Evolutionary conservation across 108 stramenopile species (phyloP).

Genomic region (Nannochloropsis gaditana): DNA sequence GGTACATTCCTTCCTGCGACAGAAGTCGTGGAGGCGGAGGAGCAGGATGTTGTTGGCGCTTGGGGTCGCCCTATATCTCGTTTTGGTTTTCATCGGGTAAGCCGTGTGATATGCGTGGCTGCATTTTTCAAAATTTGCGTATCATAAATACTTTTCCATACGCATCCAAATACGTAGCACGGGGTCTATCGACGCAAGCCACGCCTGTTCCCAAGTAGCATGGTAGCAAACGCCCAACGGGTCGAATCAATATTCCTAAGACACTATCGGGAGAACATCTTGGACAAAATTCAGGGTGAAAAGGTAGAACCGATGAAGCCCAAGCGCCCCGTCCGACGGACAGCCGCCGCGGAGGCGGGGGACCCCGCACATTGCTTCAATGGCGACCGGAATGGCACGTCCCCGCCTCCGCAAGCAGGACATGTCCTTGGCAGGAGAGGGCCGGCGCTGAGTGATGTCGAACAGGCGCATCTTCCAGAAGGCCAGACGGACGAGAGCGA

Average conservation of each 20-base stretch:
- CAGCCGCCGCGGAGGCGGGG: neutral
- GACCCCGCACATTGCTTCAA: neutral
- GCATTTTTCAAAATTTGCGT: neutral
- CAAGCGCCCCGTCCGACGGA: neutral
- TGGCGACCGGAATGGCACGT: neutral
- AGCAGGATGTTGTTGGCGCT: neutral
- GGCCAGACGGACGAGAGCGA: neutral
- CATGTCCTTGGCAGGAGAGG: too few species aligned
- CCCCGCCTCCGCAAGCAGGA: neutral
- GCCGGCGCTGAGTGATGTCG: neutral
- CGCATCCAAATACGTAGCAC: neutral
- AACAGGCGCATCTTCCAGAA: neutral
- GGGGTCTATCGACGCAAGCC: conserved; percentile 17
- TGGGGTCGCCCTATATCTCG: conserved; percentile 1
- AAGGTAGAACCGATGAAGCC: neutral
- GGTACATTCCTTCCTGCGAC: neutral
- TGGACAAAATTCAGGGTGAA: neutral
- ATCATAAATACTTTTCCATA: neutral
- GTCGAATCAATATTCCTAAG: neutral
- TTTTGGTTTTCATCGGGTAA: conserved; percentile 15
- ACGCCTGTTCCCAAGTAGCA: neutral
- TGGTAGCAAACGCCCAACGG: neutral
- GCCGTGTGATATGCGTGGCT: neutral
- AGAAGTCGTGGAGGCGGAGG: neutral
- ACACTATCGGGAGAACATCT: neutral